Evolutionary conservation across 768 basidiomycete species (phyloP).

Genomic region (Calvatia gigantea): DNA sequence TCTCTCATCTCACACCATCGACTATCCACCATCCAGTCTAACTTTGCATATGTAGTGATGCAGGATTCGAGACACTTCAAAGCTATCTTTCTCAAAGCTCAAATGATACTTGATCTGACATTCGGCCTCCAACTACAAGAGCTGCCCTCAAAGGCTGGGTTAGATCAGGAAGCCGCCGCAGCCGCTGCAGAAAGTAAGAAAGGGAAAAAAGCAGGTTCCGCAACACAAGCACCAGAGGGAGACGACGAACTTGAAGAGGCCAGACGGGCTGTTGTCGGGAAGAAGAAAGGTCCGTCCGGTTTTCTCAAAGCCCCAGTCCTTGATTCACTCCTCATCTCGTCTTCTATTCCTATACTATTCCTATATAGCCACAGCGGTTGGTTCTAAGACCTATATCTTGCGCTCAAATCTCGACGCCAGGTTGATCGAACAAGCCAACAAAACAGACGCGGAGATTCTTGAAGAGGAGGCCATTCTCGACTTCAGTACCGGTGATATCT

Average conservation of each 20-base stretch:
- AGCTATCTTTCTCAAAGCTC: conserved; percentile 59
- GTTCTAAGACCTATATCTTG: conserved; percentile 81
- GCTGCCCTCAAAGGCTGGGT: conserved; percentile 57
- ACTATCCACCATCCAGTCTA: not conserved
- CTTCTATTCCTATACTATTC: too few relatives aligned
- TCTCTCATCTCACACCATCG: not conserved
- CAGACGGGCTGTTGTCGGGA: conserved; percentile 50
- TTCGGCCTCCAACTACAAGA: conserved; percentile 88
- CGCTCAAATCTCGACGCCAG: conserved; percentile 65
- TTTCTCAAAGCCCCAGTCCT: not conserved
- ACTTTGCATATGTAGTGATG: conserved; percentile 27
- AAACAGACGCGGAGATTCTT: conserved; percentile 50
- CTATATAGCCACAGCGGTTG: conserved; percentile 46
- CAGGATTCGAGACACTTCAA: conserved; percentile 56
- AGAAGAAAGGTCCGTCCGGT: conserved; percentile 56
- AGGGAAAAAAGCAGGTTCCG: not conserved
- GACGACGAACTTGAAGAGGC: conserved; percentile 45
- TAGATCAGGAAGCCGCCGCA: conserved; percentile 41
- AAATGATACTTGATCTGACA: conserved; percentile 54
- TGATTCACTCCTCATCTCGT: too few relatives aligned
- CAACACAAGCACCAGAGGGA: conserved; percentile 15
- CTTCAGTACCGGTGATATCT: conserved; percentile 42
- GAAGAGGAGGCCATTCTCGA: conserved; percentile 42
- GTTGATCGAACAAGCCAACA: conserved; percentile 60
- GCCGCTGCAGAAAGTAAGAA: conserved; percentile 6